These are phyloP conservation scores for Beta corolliflora DNA, from an alignment of 179 eudicot genomes.

Conservation along the genomic window DNA sequence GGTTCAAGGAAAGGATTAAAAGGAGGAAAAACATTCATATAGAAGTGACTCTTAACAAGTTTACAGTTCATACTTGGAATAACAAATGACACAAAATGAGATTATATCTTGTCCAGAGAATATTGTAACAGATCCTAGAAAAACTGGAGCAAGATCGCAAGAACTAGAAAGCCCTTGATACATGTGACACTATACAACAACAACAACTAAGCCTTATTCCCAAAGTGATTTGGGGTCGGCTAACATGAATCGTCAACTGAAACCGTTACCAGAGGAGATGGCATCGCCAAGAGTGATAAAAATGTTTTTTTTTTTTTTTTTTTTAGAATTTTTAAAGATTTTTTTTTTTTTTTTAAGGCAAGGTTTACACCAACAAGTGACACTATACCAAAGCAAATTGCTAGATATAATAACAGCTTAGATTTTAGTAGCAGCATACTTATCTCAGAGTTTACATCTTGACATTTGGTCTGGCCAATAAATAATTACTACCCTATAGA, in stretches of 20 bases:
- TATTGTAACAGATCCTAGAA: neutral
- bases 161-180: neutral
- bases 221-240: no score
- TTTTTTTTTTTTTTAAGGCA: no score
- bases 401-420: no score
- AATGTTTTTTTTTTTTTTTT: no score
- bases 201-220: no score
- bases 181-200: no score
- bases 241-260: no score
- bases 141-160: neutral
- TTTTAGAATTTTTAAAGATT: no score
- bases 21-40: neutral
- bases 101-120: neutral
- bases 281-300: no score
- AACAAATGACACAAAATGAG: neutral
- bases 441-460: neutral
- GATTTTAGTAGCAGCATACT: neutral
- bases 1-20: slow-evolving; percentile 1
- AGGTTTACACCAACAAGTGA: no score
- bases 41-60: neutral
- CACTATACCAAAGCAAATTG: no score
- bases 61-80: neutral
- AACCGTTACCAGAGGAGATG: no score
- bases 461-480: neutral
- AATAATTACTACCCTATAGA: neutral